Evolutionary conservation across 1,284 basidiomycete genomes (phyloP).

Genomic region (Phlebopus sp.): DNA sequence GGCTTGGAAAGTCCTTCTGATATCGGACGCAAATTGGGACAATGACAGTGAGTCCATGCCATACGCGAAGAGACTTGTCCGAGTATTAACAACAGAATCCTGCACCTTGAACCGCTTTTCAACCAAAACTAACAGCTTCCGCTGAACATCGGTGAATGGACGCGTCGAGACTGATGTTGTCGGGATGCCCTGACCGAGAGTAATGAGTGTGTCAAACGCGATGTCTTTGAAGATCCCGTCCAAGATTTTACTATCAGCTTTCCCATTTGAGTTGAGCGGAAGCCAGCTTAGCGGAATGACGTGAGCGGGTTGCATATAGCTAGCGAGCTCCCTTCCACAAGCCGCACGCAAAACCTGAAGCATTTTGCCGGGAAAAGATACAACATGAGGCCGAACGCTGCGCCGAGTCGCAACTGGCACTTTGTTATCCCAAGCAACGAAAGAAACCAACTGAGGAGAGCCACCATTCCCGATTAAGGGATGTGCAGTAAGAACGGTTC

Average conservation of each 20-base stretch:
- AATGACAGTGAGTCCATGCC: constrained; percentile 46
- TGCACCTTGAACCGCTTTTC: constrained; percentile 9
- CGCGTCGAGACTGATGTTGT: neutral
- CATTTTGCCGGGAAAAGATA: constrained; percentile 32
- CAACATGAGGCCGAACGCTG: constrained; percentile 32
- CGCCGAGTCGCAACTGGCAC: constrained; percentile 39
- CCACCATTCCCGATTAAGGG: constrained; percentile 41
- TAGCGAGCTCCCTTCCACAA: constrained; percentile 43
- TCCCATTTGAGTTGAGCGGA: constrained; percentile 48
- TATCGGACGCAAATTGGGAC: constrained; percentile 36
- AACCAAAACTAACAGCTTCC: constrained; percentile 13
- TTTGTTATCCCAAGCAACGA: constrained; percentile 39
- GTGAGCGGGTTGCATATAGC: constrained; percentile 52
- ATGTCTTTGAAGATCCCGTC: constrained; percentile 37
- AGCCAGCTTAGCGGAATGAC: constrained; percentile 47
- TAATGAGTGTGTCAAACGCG: constrained; percentile 28
- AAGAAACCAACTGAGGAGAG: constrained; percentile 43
- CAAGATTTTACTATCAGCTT: constrained; percentile 44
- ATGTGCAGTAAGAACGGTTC: constrained; percentile 46
- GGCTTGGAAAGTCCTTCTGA: constrained; percentile 32
- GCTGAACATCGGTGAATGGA: constrained; percentile 2
- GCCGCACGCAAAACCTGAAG: constrained; percentile 34
- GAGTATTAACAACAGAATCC: constrained; percentile 12
- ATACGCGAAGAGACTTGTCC: constrained; percentile 42
- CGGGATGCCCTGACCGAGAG: neutral